Conservation (phyloP, 164 flowering plant genomes). For the Dillenia suffruticosa region DNA sequence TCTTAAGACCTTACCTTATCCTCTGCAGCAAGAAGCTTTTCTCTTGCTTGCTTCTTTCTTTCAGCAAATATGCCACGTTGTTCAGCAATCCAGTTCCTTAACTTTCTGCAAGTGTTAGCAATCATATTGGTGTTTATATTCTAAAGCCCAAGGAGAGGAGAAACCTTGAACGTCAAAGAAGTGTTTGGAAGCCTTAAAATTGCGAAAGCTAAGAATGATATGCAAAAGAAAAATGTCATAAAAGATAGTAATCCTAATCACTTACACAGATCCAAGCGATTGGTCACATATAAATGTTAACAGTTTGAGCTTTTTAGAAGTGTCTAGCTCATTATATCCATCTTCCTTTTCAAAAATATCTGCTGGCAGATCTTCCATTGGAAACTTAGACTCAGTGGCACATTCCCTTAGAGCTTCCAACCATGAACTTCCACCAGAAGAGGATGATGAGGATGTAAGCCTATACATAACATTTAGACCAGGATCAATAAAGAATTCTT, state of each 20-base stretch:
- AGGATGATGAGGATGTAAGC: constrained; percentile 18
- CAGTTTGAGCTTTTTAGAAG: constrained; percentile 59
- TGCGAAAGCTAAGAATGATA: no score
- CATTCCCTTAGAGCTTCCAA: constrained; percentile 46
- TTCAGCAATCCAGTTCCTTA: constrained; percentile 68
- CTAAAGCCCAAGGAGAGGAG: neutral
- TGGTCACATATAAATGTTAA: constrained; percentile 78
- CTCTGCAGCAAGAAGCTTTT: constrained; percentile 52
- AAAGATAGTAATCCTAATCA: neutral
- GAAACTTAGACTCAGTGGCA: constrained; percentile 36
- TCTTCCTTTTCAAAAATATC: constrained; percentile 28
- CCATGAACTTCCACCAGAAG: constrained; percentile 47
- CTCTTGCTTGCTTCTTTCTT: constrained; percentile 49
- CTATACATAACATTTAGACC: constrained; percentile 25
- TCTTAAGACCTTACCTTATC: constrained; percentile 41
- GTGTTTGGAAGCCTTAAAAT: no score
- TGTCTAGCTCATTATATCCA: constrained; percentile 42
- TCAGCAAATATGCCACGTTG: constrained; percentile 37
- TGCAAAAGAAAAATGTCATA: neutral
- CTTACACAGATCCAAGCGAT: constrained; percentile 69
- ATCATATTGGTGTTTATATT: neutral
- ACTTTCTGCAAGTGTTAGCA: constrained; percentile 27
- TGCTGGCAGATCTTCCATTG: constrained; percentile 27
- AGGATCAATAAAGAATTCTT: neutral
- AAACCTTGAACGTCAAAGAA: neutral